These are phyloP conservation scores for Cynanchum wilfordii DNA, from an alignment of 257 asterid genomes.

Conservation along the genomic window DNA sequence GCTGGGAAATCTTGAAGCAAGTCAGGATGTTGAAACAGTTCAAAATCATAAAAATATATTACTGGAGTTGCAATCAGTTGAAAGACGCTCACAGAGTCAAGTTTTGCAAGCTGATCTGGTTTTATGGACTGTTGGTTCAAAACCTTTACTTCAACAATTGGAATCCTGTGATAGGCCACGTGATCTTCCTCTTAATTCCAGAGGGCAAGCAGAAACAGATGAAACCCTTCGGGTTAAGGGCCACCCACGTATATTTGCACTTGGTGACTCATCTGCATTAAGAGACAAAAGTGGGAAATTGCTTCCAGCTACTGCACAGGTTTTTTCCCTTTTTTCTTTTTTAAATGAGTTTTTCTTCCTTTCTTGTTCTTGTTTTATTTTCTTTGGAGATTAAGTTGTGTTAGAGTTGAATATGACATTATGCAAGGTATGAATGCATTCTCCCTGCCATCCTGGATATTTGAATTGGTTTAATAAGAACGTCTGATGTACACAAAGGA, in stretches of 20 bases:
- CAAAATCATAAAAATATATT: slow-evolving; percentile 31
- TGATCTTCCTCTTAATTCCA: slow-evolving; percentile 67
- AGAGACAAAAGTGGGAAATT: slow-evolving; percentile 68
- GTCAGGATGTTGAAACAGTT: slow-evolving; percentile 27
- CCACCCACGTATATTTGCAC: slow-evolving; percentile 88
- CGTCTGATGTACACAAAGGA: too few species aligned
- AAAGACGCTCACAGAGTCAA: slow-evolving; percentile 49
- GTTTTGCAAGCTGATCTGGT: slow-evolving; percentile 68
- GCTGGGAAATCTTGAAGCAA: slow-evolving; percentile 19
- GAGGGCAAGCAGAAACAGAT: slow-evolving; percentile 97
- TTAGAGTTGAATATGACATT: not conserved
- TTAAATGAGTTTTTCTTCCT: not conserved
- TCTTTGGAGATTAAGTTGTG: slow-evolving; percentile 13
- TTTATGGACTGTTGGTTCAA: slow-evolving; percentile 92
- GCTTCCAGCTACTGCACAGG: slow-evolving; percentile 98
- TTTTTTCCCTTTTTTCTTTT: slow-evolving; percentile 11
- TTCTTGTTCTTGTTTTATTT: slow-evolving; percentile 2
- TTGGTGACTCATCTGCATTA: slow-evolving; percentile 89
- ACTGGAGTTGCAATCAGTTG: slow-evolving; percentile 85
- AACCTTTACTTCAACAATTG: slow-evolving; percentile 63
- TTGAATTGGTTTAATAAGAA: not conserved
- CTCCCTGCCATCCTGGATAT: not conserved
- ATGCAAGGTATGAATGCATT: not conserved
- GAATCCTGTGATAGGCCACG: slow-evolving; percentile 43
- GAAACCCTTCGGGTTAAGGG: slow-evolving; percentile 95